Conservation (phyloP, 108 stramenopile species). For the Nitzschia palea region DNA sequence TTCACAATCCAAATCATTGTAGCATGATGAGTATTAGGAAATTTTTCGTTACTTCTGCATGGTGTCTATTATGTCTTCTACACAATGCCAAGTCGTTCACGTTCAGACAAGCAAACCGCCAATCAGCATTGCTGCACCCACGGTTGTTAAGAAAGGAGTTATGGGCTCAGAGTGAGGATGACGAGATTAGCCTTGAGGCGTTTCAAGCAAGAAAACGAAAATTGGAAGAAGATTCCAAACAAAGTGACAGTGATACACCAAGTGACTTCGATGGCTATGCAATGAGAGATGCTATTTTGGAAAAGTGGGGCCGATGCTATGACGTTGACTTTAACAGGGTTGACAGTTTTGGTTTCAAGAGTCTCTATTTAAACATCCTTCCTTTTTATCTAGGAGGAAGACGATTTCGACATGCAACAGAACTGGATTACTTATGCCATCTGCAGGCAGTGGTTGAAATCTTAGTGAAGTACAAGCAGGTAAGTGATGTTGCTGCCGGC, state of each 20-base stretch:
- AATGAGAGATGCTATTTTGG: slow-evolving; percentile 53
- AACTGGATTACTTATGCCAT: slow-evolving; percentile 76
- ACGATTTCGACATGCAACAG: slow-evolving; percentile 62
- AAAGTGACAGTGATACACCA: neutral
- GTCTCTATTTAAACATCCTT: slow-evolving; percentile 64
- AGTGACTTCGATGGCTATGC: slow-evolving; percentile 64
- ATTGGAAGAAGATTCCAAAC: slow-evolving; percentile 1
- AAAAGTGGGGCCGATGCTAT: slow-evolving; percentile 58
- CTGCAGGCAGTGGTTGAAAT: slow-evolving; percentile 79
- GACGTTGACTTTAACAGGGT: slow-evolving; percentile 64
- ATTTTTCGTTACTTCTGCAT: no score
- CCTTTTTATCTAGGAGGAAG: slow-evolving; percentile 57
- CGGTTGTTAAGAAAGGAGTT: no score
- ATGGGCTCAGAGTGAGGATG: no score
- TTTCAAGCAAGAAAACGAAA: slow-evolving; percentile 26
- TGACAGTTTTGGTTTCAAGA: slow-evolving; percentile 51
- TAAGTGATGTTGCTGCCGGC: no score
- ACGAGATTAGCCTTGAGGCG: slow-evolving; percentile 28
- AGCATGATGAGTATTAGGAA: no score
- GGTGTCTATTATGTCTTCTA: no score
- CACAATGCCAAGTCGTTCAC: no score
- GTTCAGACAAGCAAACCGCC: no score
- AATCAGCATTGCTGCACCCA: no score
- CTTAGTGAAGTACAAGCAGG: slow-evolving; percentile 65
- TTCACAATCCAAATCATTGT: no score